Conservation (phyloP, 192 early-diverging fungal species). For the Thoreauomyces humboldtii region DNA sequence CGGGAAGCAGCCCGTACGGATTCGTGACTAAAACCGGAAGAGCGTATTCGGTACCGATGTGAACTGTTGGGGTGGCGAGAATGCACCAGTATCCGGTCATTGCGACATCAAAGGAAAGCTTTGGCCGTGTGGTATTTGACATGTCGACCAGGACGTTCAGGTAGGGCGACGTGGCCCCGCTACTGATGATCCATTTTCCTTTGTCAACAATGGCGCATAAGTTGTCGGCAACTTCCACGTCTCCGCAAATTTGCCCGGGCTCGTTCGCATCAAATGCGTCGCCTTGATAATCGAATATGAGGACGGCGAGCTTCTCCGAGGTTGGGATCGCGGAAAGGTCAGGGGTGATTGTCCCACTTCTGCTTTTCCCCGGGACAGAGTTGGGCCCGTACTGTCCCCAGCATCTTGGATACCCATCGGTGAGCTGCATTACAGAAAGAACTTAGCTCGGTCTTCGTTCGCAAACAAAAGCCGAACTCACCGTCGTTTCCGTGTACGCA, state of each 20-base stretch:
- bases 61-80: slow-evolving; percentile 41
- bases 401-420: slow-evolving; percentile 21
- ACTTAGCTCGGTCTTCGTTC: neutral
- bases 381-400: slow-evolving; percentile 32
- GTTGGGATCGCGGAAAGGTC: slow-evolving; percentile 3
- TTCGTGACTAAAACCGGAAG: slow-evolving; percentile 68
- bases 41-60: slow-evolving; percentile 28
- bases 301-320: slow-evolving; percentile 13
- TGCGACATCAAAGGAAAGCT: neutral
- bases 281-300: slow-evolving; percentile 38
- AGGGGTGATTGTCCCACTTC: slow-evolving; percentile 17
- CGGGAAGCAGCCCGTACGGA: slow-evolving; percentile 82
- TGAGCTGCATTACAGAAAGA: neutral
- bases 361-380: slow-evolving; percentile 25
- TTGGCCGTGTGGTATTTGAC: neutral
- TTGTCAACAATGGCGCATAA: slow-evolving; percentile 27
- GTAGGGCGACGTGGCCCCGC: slow-evolving; percentile 2
- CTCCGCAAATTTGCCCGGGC: slow-evolving; percentile 12
- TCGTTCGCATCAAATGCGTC: slow-evolving; percentile 3
- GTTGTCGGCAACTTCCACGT: slow-evolving; percentile 5
- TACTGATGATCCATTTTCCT: slow-evolving; percentile 30
- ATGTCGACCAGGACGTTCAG: slow-evolving; percentile 27
- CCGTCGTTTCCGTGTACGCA: neutral
- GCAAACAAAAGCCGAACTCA: neutral
- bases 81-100: slow-evolving; percentile 89